Evolutionary conservation across 2,329 filamentous ascomycete genomes (phyloP), one percentile per base, ranked within the genome.

Genomic region (Aureobasidium sp.): DNA sequence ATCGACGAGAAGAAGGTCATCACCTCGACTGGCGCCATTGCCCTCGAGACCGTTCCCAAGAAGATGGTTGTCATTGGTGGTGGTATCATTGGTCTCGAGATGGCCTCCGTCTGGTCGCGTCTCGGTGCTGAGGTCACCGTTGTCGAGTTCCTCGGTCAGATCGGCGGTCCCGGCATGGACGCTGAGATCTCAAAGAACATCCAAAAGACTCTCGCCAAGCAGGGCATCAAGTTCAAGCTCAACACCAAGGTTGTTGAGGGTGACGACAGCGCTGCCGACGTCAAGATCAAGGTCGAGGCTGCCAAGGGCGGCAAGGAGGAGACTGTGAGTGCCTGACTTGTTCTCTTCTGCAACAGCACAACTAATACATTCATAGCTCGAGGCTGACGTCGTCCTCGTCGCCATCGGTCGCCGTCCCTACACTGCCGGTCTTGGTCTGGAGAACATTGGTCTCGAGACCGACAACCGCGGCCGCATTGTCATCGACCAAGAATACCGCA

Each of bases 401-500:
- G 93, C 94, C 69, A 99, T 99, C 73, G 94, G 94, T 67, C 91
- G 94, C 71, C 87, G 93, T 67, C 94, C 94, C 60, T 99, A 97
- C 82, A 99, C 94, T 64, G 81, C 85, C 66, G 92, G 91, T 65
- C 88, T 99, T 24, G 91, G 90, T 68, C 84, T 97, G 65, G 94
- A 99, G 80, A 97, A 95, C 77, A 87, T 96, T 69, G 92, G 91
- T 66, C 82, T 97, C 58, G 91, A 96, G 77, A 83, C 88, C 64
- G 94, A 99, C 75, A 92, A 97, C 73, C 89, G 90, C 69, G 94
- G 94, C 72, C 91, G 94, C 70, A 83, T 99, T 66, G 89, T 99
- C 70, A 97, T 99, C 74, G 94, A 99, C 82, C 91, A 92, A 70
- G 93, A 99, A 79, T 99, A 96, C 84, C 91, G 94, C 78, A 99